Evolutionary conservation across 2,329 filamentous ascomycete genomes (phyloP).

Genomic region (Xylaria sp.): DNA sequence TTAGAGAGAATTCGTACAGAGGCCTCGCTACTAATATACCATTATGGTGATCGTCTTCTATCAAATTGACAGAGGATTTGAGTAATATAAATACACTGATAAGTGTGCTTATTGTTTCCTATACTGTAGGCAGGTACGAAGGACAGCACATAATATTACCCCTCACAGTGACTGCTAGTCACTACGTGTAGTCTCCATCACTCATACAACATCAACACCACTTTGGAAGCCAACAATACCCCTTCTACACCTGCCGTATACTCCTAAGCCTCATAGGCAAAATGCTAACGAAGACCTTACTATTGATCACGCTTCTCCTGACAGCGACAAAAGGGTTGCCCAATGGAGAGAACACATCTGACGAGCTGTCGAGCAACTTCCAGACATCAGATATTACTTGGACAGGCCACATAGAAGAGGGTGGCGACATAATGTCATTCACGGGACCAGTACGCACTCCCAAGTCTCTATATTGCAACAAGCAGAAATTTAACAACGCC

Average conservation of each 20-base stretch:
- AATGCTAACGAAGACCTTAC: conserved; percentile 7
- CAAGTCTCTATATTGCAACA: neutral
- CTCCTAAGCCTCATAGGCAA: neutral
- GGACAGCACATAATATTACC: too few relatives aligned
- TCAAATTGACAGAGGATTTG: neutral
- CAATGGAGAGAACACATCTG: neutral
- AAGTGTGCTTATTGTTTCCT: neutral
- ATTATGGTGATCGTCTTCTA: neutral
- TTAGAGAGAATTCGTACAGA: neutral
- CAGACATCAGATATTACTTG: conserved; percentile 28
- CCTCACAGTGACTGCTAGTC: too few relatives aligned
- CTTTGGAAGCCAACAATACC: too few relatives aligned
- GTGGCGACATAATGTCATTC: conserved; percentile 15
- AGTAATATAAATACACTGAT: neutral
- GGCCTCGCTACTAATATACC: neutral
- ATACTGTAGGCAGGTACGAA: too few relatives aligned
- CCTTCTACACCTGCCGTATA: neutral
- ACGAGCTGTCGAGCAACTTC: neutral
- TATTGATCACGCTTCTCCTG: conserved; percentile 4
- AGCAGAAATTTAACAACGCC: neutral
- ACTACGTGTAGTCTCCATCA: too few relatives aligned
- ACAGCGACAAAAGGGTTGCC: neutral
- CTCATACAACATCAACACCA: too few relatives aligned
- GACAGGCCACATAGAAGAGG: conserved; percentile 28
- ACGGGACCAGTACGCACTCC: conserved; percentile 26